Base-by-base conservation (phyloP, 2,329 filamentous ascomycete genomes). In the Aspergillus ibericus region DNA sequence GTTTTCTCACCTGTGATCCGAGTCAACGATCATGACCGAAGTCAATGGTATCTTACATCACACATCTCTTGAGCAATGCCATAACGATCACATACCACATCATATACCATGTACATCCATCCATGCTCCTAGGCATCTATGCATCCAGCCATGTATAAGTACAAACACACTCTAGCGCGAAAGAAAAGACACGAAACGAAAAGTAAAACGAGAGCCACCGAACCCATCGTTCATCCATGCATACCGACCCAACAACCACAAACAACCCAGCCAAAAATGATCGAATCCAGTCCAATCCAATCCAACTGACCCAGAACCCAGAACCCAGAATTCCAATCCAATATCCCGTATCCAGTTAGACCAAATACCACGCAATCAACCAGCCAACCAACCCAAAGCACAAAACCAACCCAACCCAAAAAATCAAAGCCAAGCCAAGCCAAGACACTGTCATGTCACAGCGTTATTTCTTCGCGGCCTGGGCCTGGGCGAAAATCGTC, bases 401-500 rank as follows among this genome's bases (percentile, higher is more conserved):
- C n/a, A 18, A 15, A 32, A 4, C 27, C 13, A n/a, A 36, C 15
- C 4, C 15, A 36, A 54, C 22, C 6, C 36, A 22, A 32, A 8
- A 32, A 9, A 32, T 9, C 29, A 32, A 32, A 3, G 29, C 29
- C 12, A 32, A 32, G 29, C 9, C 9, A 32, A 53, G 29, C 12
- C 9, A 32, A 53, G 10, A 34, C 12, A n/a, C n/a, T n/a, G n/a
- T n/a, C n/a, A n/a, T n/a, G n/a, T n/a, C n/a, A n/a, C n/a, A n/a
- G n/a, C n/a, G n/a, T n/a, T 20, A 58, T 22, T 67, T 61, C 56
- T 71, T 70, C 38, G 62, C 66, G 18, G 50, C 29, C 40, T 35
- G 29, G 40, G 65, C 70, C 53, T 67, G 68, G 15, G 81, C 78
- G 67, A 91, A 91, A 5, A 92, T 82, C 55, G 81, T 81, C 74